Conservation (phyloP, 2,329 filamentous ascomycete genomes). For the Plenodomus tracheiphilus region DNA sequence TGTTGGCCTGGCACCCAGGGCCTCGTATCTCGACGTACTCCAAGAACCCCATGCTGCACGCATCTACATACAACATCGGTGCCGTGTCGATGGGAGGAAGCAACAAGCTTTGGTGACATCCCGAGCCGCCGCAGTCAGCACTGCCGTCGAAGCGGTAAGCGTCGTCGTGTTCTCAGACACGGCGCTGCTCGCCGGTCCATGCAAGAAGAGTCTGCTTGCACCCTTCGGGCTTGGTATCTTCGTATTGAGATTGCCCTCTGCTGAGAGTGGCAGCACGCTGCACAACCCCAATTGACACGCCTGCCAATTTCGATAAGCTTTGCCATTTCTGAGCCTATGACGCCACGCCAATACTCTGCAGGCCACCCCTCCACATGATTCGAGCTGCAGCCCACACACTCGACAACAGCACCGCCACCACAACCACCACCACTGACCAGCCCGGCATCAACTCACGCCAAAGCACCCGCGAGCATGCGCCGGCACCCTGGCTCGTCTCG, state of each 20-base stretch:
- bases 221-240: not conserved
- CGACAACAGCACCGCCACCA: not conserved
- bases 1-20: too few relatives aligned
- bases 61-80: not conserved
- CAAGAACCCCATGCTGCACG: not conserved
- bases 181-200: not conserved
- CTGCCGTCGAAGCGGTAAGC: not conserved
- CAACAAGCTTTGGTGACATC: conserved; percentile 22
- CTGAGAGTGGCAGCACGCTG: not conserved
- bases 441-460: conserved; percentile 5
- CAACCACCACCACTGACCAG: not conserved
- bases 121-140: conserved; percentile 5
- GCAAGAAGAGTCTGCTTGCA: not conserved
- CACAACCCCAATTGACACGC: not conserved
- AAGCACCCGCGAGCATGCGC: conserved; percentile 30
- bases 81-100: not conserved
- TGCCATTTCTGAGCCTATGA: not conserved
- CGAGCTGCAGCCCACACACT: not conserved
- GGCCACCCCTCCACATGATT: too few relatives aligned
- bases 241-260: conserved; percentile 3
- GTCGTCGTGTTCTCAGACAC: not conserved
- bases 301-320: conserved; percentile 1
- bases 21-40: too few relatives aligned
- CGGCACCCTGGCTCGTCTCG: conserved; percentile 22
- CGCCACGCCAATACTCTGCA: not conserved